Evolutionary conservation across 495 filamentous ascomycete species (phyloP).

Genomic region (Penicillium simplicissimum): DNA sequence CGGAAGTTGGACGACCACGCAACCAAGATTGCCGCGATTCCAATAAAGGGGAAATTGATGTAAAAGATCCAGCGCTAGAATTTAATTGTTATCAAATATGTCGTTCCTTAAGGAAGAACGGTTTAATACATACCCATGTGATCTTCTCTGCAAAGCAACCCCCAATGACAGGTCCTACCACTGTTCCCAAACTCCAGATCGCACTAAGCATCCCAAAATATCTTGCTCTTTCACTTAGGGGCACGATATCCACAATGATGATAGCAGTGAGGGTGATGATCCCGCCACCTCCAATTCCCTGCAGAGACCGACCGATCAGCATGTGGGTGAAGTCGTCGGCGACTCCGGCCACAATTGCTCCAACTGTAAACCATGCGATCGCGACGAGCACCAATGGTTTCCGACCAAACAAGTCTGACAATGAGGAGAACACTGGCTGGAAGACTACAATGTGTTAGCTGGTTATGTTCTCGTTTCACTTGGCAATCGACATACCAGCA

Average conservation of each 20-base stretch:
- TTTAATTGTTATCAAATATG: neutral
- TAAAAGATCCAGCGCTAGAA: conserved; percentile 48
- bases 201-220: conserved; percentile 48
- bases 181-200: conserved; percentile 64
- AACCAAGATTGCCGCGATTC: conserved; percentile 39
- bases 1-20: conserved; percentile 45
- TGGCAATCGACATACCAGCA: conserved; percentile 19
- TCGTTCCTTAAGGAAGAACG: neutral
- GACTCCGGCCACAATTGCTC: conserved; percentile 55
- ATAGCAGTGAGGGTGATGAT: conserved; percentile 63
- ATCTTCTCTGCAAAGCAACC: conserved; percentile 62
- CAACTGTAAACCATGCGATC: conserved; percentile 52
- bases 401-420: conserved; percentile 38
- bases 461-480: neutral
- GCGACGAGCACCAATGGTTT: conserved; percentile 44
- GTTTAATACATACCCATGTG: conserved; percentile 47
- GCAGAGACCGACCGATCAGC: conserved; percentile 62
- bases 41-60: conserved; percentile 54
- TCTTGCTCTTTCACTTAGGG: conserved; percentile 38
- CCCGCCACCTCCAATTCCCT: conserved; percentile 70
- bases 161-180: conserved; percentile 64
- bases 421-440: conserved; percentile 33
- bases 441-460: conserved; percentile 21
- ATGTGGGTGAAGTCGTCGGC: conserved; percentile 58
- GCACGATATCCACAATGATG: conserved; percentile 65